Evolutionary conservation across 2,329 filamentous ascomycete species (phyloP), one percentile per base, ranked within the genome.

Genomic region (Coniochaeta hoffmannii): DNA sequence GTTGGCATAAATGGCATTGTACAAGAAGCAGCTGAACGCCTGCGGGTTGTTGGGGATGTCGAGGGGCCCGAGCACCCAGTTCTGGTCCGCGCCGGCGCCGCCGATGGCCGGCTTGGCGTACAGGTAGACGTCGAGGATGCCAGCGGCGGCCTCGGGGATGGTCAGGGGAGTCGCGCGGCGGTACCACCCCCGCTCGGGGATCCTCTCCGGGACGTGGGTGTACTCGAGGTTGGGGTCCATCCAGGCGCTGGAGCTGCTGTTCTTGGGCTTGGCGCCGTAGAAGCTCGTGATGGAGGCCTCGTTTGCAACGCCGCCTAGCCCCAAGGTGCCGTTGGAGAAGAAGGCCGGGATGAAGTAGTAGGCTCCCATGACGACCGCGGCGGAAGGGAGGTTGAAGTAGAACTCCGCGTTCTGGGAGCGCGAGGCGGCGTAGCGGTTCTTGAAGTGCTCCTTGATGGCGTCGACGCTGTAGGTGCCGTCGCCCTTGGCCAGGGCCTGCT

Each of bases 261-360:
- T 36, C 36, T 28, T 30, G 14, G 58, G 58, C 54, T 56, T 58
- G n/a, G 58, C 58, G 46, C 58, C 58, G 56, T 59, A 59, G 52
- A 59, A 59, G 46, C 56, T 58, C 11, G 58, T 59, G 51, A 59
- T 54, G 54, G 58, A 59, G 19, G 58, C 58, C 56, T 59, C 58
- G 58, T 59, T 59, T 54, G 58, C 58, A 30, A 59, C 31, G 34
- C 58, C 58, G 15, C 58, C 58, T 12, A 50, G 35, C 22, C 58
- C 58, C 34, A 56, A 52, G 41, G 58, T 59, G 24, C 58, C 58
- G 54, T 59, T 59, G 30, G 56, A 58, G 46, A 59, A 59, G 38
- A 59, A 59, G n/a, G 44, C 58, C 6, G 58, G 58, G 24, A 59
- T 55, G 32, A 59, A 59, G 46, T 59, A 59, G 32, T 59, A 58